phyloP scores from a whole-genome alignment of 2,329 filamentous ascomycete genomes.

The Mariannaea elegans region DNA sequence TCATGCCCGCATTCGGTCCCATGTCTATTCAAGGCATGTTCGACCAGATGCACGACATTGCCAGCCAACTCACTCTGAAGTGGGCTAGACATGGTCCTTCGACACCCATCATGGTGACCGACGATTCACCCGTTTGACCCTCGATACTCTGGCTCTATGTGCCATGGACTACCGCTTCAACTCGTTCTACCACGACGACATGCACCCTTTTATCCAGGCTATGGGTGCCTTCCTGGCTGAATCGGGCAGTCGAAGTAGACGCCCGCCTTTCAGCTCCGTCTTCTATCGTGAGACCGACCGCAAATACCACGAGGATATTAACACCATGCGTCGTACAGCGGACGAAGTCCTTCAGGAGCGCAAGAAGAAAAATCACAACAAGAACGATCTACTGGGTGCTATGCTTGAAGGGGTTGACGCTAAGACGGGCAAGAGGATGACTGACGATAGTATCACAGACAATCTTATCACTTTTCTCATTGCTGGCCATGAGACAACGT shows the following conservation, averaged over 20 bases:
- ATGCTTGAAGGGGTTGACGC: slow-evolving; percentile 72
- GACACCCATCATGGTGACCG: slow-evolving; percentile 59
- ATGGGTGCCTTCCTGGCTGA: slow-evolving; percentile 69
- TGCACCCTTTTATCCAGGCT: slow-evolving; percentile 47
- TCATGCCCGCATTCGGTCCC: slow-evolving; percentile 73
- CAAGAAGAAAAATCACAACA: slow-evolving; percentile 57
- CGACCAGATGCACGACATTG: slow-evolving; percentile 68
- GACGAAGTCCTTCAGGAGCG: slow-evolving; percentile 65
- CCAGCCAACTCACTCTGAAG: slow-evolving; percentile 68
- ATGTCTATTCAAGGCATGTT: slow-evolving; percentile 57
- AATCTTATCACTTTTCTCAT: slow-evolving; percentile 78
- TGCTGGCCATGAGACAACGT: slow-evolving; percentile 71
- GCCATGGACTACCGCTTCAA: slow-evolving; percentile 69
- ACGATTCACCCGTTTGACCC: slow-evolving; percentile 70
- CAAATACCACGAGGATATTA: slow-evolving; percentile 60
- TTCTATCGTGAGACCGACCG: slow-evolving; percentile 54
- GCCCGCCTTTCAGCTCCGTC: slow-evolving; percentile 56
- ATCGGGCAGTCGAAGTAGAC: slow-evolving; percentile 58
- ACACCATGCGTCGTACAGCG: slow-evolving; percentile 60
- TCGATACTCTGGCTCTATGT: slow-evolving; percentile 69
- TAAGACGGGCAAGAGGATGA: slow-evolving; percentile 69
- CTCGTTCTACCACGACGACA: slow-evolving; percentile 58
- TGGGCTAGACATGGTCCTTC: slow-evolving; percentile 51
- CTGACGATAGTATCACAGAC: slow-evolving; percentile 66
- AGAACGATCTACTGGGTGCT: slow-evolving; percentile 71